phyloP scores from a whole-genome alignment of 305 asterid species.

The Fraxinus sp. region DNA sequence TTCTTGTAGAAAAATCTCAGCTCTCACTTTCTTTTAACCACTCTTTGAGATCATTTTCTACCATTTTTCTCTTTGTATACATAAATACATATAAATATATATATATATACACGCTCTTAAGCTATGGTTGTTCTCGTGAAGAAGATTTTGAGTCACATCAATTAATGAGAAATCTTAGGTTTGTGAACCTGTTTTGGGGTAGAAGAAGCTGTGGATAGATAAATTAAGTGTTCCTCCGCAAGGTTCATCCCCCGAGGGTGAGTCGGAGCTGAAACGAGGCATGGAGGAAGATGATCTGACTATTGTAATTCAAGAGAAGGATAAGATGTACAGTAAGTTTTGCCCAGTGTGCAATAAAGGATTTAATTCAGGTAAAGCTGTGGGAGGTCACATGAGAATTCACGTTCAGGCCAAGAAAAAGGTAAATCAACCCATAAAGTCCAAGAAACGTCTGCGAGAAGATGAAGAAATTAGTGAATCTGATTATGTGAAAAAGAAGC shows the following conservation, averaged over 20 bases:
- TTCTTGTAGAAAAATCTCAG: background rate
- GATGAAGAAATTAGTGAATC: background rate
- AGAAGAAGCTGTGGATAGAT: slow-evolving; percentile 20
- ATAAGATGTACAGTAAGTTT: slow-evolving; percentile 21
- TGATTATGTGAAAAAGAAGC: background rate
- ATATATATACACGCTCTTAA: background rate
- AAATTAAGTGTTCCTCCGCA: slow-evolving; percentile 23
- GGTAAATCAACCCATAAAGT: slow-evolving; percentile 9
- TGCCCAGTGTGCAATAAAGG: slow-evolving; percentile 49
- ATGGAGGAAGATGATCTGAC: background rate
- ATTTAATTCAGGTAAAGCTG: slow-evolving; percentile 64
- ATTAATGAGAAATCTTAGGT: slow-evolving; percentile 2
- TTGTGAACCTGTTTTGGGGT: slow-evolving; percentile 6
- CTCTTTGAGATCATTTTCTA: background rate
- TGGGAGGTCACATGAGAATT: slow-evolving; percentile 81
- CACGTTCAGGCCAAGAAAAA: slow-evolving; percentile 33
- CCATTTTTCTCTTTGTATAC: background rate
- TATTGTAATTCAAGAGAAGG: background rate
- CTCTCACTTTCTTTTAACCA: background rate
- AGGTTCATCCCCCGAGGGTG: background rate
- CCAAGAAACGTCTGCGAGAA: slow-evolving; percentile 19
- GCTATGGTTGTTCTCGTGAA: slow-evolving; percentile 18
- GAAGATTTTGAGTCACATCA: slow-evolving; percentile 16
- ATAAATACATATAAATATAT: background rate
- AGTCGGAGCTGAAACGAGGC: background rate